Evolutionary conservation across 2,329 filamentous ascomycete species (phyloP).

Genomic region (Pseudohalonectria lignicola): DNA sequence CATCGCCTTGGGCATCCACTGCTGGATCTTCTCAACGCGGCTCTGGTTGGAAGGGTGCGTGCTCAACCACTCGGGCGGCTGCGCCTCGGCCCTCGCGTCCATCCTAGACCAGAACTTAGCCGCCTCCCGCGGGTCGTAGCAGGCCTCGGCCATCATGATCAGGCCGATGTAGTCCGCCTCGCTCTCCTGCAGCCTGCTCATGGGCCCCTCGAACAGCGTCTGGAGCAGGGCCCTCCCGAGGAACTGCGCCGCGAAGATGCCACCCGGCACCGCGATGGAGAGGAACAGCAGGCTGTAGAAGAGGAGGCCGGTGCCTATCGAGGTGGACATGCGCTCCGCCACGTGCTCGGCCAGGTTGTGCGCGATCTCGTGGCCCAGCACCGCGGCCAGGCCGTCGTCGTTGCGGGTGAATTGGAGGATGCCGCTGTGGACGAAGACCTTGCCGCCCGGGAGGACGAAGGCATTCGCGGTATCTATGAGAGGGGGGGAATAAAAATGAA

Average conservation of each 20-base stretch:
- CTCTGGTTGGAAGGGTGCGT: constrained; percentile 65
- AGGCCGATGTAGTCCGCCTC: constrained; percentile 75
- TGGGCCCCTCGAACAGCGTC: constrained; percentile 55
- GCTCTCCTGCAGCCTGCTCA: constrained; percentile 59
- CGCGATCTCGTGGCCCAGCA: constrained; percentile 71
- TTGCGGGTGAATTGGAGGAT: constrained; percentile 55
- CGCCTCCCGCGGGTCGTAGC: constrained; percentile 61
- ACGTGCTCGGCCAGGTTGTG: constrained; percentile 62
- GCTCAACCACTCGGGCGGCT: constrained; percentile 58
- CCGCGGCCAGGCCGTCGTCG: constrained; percentile 62
- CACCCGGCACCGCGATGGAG: constrained; percentile 30
- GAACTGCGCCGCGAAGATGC: constrained; percentile 26
- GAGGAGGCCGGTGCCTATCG: constrained; percentile 40
- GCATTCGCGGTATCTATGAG: constrained; percentile 53
- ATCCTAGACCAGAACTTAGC: constrained; percentile 57
- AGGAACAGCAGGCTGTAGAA: constrained; percentile 38
- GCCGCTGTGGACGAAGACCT: constrained; percentile 70
- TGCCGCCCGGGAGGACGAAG: constrained; percentile 68
- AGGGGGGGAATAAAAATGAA: too few species aligned
- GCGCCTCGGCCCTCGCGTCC: constrained; percentile 33
- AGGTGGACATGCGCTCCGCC: constrained; percentile 49
- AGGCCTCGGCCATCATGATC: constrained; percentile 74
- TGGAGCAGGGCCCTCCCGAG: constrained; percentile 42
- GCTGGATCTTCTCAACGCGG: constrained; percentile 52
- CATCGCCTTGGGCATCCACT: constrained; percentile 49